Conservation (phyloP, 306 rosid species). For the Quercus cerris region DNA sequence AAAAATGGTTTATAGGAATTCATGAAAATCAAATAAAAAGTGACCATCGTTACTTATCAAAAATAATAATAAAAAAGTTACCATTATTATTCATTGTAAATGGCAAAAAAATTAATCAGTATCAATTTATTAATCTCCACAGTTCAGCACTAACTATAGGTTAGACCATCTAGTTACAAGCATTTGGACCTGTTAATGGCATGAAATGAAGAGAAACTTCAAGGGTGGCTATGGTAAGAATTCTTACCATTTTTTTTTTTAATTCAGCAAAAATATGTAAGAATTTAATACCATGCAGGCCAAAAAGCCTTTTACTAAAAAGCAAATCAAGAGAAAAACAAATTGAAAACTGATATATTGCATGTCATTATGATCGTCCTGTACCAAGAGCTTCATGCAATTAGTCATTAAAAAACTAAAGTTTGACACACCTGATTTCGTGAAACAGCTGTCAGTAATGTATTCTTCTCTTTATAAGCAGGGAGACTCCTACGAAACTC, state of each 20-base stretch:
- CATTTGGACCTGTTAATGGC: not conserved
- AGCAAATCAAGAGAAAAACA: not conserved
- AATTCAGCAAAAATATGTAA: not conserved
- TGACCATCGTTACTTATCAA: not conserved
- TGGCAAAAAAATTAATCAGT: not conserved
- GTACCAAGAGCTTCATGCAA: not conserved
- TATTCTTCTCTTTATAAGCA: conserved; percentile 78
- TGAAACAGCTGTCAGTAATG: conserved; percentile 60
- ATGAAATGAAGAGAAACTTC: not conserved
- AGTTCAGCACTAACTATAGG: not conserved
- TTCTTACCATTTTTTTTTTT: not conserved
- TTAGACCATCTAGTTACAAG: not conserved
- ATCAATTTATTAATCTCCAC: not conserved
- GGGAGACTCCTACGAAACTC: conserved; percentile 85
- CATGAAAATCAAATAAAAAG: not conserved
- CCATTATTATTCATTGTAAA: not conserved
- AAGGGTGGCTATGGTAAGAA: not conserved
- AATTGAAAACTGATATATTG: not conserved
- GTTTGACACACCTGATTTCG: conserved; percentile 63
- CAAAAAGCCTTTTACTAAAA: not conserved
- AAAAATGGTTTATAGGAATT: not conserved
- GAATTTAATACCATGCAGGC: not conserved
- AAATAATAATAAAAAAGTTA: not conserved
- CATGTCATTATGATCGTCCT: not conserved
- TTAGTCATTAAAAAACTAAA: not conserved